Evolutionary conservation across 2,329 filamentous ascomycete species (phyloP).

Genomic region (Trichophyton verrucosum): DNA sequence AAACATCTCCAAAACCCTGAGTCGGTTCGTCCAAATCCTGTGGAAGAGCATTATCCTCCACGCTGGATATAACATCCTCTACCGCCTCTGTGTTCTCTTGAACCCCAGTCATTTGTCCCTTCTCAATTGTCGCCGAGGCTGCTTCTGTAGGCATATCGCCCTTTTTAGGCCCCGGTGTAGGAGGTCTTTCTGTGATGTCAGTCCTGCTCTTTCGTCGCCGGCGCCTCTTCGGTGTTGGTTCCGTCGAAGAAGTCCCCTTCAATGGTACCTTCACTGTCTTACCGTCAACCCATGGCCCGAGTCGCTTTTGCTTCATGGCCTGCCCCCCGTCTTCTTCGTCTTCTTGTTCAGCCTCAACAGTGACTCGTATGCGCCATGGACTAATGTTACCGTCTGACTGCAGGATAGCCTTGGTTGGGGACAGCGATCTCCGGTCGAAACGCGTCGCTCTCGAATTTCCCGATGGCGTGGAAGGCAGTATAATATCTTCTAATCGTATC

Average conservation of each 20-base stretch:
- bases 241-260: constrained; percentile 23
- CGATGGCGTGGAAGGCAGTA: constrained; percentile 22
- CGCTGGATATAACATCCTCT: not conserved
- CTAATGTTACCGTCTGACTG: constrained; percentile 31
- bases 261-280: constrained; percentile 32
- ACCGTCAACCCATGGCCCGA: constrained; percentile 15
- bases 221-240: constrained; percentile 29
- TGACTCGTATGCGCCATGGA: constrained; percentile 38
- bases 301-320: constrained; percentile 20
- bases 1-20: constrained; percentile 18
- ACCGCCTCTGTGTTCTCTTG: not conserved
- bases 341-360: constrained; percentile 35
- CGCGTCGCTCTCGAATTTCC: constrained; percentile 23
- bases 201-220: constrained; percentile 35
- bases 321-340: constrained; percentile 31
- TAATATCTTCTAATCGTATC: constrained; percentile 31
- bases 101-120: constrained; percentile 12
- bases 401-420: constrained; percentile 25
- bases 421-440: constrained; percentile 15
- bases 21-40: not conserved
- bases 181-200: constrained; percentile 20
- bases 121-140: not conserved
- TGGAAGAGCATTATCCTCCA: not conserved
- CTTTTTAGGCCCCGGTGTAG: constrained; percentile 21
- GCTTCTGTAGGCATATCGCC: constrained; percentile 7